Evolutionary conservation across 1,284 basidiomycete species (phyloP), one percentile per base, ranked within the genome.

Genomic region (Tilletia walkeri): DNA sequence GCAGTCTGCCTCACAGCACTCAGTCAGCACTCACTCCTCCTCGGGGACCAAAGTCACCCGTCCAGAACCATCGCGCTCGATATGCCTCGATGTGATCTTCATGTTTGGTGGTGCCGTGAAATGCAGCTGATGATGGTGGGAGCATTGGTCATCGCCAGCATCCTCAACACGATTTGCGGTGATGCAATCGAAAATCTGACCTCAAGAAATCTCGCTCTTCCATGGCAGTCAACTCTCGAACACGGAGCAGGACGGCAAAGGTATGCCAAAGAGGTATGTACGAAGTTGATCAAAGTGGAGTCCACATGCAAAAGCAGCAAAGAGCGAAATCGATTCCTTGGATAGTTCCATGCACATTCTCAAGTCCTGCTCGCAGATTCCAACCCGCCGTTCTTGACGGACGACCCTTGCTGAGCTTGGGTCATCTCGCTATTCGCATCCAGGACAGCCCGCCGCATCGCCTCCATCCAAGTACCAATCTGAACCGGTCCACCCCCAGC

Each of bases 41-140:
- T 83, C 80, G 5, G 81, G 81, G 3, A 77, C 70, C 36, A 83
- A 68, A 20, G 78, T 76, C 50, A 83, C 79, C 50, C 73, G 73
- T 10, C 81, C 81, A 39, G 80, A 81, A 24, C 81, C 81, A 66
- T 83, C 80, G 69, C 78, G 77, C 71, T 83, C 81, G 39, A 83
- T 75, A 53, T 82, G 79, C 49, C 75, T 73, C 24, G 77, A 76
- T 16, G 75, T 73, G 70, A 83, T 78, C 76, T 81, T 81, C 81
- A 83, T 83, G 47, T 30, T 41, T 49, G 59, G 12, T 5, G 41
- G 14, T 45, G 41, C 41, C 14, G 41, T 1, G 41, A 45, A 45
- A 6, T 53, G 16, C 12, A 53, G 18, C 50, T 24, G 50, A 18
- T 53, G 50, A 53, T 53, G 50, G 50, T 45, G 6, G 41, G 9